Percentiles rank a stretch among this genome's conserved stretches.
Conservation (phyloP, 352 stramenopile species). For the Phytophthora palmivora region DNA sequence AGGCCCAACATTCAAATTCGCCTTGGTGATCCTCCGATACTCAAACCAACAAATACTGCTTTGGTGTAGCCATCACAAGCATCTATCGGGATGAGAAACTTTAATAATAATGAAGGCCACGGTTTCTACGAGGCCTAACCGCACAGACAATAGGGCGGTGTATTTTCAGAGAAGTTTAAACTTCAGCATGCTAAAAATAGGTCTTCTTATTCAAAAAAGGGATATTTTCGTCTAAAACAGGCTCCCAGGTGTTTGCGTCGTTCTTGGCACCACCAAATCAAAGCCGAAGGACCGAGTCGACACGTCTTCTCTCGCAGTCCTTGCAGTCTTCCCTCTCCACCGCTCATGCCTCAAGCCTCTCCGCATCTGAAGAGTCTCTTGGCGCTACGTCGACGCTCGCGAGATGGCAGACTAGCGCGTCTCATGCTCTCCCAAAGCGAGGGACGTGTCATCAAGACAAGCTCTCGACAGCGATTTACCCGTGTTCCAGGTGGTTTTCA, state of each 20-base stretch:
- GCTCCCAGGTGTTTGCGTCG: constrained; percentile 13
- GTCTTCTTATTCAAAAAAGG: constrained; percentile 5
- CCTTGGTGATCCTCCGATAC: too few relatives aligned
- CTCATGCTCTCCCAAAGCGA: constrained; percentile 1
- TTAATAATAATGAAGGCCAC: too few relatives aligned
- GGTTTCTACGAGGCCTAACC: too few relatives aligned
- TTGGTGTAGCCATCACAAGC: too few relatives aligned
- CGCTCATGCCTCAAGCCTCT: constrained; percentile 30
- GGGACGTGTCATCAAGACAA: not conserved
- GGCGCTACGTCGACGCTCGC: constrained; percentile 27
- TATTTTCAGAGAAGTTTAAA: too few relatives aligned
- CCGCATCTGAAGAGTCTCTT: constrained; percentile 22
- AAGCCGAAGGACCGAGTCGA: constrained; percentile 17
- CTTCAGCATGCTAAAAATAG: constrained; percentile 4
- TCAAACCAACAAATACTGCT: too few relatives aligned
- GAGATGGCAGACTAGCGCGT: constrained; percentile 16
- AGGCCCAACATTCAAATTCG: too few relatives aligned
- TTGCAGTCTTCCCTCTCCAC: not conserved
- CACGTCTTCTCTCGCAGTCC: constrained; percentile 14
- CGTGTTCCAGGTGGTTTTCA: constrained; percentile 9
- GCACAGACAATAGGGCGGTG: too few relatives aligned
- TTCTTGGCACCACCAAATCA: constrained; percentile 25
- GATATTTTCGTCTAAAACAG: not conserved
- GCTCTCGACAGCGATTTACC: constrained; percentile 4
- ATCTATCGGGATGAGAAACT: too few relatives aligned